These are phyloP conservation scores for Gaeumannomyces sp. DNA, from an alignment of 2,329 filamentous ascomycete species.

Conservation along the genomic window DNA sequence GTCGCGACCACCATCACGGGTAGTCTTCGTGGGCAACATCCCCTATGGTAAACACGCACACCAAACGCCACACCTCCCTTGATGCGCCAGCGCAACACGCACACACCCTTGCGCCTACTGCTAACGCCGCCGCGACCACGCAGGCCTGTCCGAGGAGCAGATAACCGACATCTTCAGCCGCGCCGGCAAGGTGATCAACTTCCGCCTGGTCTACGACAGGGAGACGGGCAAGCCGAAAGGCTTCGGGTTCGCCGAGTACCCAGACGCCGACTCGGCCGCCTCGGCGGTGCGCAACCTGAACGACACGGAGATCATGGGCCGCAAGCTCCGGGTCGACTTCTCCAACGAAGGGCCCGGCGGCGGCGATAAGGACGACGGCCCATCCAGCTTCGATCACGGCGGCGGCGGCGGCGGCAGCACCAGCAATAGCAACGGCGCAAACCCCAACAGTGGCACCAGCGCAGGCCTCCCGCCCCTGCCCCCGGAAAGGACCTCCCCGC, in stretches of 20 bases:
- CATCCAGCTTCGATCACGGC: constrained; percentile 2
- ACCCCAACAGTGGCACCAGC: background rate
- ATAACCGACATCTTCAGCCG: constrained; percentile 90
- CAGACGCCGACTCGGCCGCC: constrained; percentile 79
- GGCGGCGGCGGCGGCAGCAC: background rate
- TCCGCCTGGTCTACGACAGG: constrained; percentile 89
- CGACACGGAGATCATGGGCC: constrained; percentile 89
- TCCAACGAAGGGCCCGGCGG: constrained; percentile 70
- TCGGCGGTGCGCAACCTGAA: constrained; percentile 94
- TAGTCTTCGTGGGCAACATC: constrained; percentile 82
- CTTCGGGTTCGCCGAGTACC: constrained; percentile 94
- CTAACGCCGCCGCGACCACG: constrained; percentile 5
- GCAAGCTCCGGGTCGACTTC: constrained; percentile 92
- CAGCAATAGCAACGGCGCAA: background rate
- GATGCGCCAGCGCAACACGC: background rate
- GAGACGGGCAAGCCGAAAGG: constrained; percentile 93
- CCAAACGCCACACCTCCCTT: background rate
- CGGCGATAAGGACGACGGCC: constrained; percentile 47
- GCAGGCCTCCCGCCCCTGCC: constrained; percentile 68
- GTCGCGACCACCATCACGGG: constrained; percentile 67
- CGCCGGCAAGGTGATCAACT: constrained; percentile 84
- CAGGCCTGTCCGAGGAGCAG: constrained; percentile 91
- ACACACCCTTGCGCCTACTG: no score
- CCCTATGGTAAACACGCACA: constrained; percentile 60
- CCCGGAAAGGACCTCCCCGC: constrained; percentile 77